Evolutionary conservation across 352 stramenopile genomes (phyloP).

Genomic region (Blastocystis sp.): DNA sequence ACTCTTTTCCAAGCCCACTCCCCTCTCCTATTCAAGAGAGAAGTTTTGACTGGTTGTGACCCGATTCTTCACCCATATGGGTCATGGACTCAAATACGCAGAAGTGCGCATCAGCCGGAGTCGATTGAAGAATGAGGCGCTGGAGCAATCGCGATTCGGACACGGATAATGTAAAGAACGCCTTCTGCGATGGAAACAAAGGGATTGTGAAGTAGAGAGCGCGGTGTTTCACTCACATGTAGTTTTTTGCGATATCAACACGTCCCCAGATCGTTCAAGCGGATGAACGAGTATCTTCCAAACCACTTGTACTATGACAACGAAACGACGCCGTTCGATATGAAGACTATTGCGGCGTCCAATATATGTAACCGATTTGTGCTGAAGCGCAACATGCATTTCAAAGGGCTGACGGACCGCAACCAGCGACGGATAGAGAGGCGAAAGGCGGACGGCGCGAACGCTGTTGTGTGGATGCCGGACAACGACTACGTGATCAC

Average conservation of each 20-base stretch:
- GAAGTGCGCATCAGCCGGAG: neutral
- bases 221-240: neutral
- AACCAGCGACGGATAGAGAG: conserved; percentile 8
- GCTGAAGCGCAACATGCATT: conserved; percentile 50
- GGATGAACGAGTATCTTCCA: conserved; percentile 63
- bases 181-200: conserved; percentile 26
- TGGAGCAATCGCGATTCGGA: neutral
- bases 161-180: neutral
- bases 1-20: too few relatives aligned
- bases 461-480: conserved; percentile 40
- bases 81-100: too few relatives aligned
- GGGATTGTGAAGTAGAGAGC: conserved; percentile 56
- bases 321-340: conserved; percentile 25
- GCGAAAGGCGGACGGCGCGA: neutral
- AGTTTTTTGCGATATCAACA: conserved; percentile 63
- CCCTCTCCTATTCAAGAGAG: too few relatives aligned
- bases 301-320: conserved; percentile 55
- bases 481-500: conserved; percentile 49
- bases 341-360: conserved; percentile 40
- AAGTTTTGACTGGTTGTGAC: too few relatives aligned
- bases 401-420: neutral
- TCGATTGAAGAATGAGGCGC: neutral
- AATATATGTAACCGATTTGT: conserved; percentile 57
- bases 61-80: too few relatives aligned
- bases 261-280: conserved; percentile 20